Evolutionary conservation across 306 rosid species (phyloP).

Genomic region (Casuarina glauca): DNA sequence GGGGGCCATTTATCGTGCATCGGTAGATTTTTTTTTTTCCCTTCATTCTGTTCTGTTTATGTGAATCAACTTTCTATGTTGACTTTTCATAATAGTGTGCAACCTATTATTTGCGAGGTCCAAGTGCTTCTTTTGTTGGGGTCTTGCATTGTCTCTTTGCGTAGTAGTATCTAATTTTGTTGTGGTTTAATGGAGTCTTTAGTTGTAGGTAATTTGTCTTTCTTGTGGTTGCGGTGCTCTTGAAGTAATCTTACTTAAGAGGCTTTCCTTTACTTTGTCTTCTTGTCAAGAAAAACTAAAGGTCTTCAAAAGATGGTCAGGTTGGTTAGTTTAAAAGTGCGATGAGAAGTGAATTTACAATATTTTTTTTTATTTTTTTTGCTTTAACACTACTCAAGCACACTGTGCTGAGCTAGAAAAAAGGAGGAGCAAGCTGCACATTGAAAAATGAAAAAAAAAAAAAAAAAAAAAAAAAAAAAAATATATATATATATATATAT

Average conservation of each 20-base stretch:
- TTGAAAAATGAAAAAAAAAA: no score
- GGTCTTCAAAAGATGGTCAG: not conserved
- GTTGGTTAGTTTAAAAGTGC: not conserved
- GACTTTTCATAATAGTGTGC: slow-evolving; percentile 3
- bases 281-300: not conserved
- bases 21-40: slow-evolving; percentile 50
- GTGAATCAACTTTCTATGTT: slow-evolving; percentile 1
- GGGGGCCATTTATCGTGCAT: slow-evolving; percentile 90
- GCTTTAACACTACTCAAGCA: slow-evolving; percentile 1
- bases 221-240: not conserved
- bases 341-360: no score
- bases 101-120: not conserved
- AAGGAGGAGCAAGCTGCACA: no score
- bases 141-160: not conserved
- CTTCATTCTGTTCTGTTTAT: not conserved
- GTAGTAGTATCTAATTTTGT: not conserved
- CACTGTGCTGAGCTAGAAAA: not conserved
- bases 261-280: slow-evolving; percentile 3
- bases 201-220: not conserved
- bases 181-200: not conserved
- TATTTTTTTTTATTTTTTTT: not conserved
- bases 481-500: no score
- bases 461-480: no score
- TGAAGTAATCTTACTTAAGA: not conserved
- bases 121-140: not conserved